Conservation (phyloP, 2,329 filamentous ascomycete genomes). For the Ascosphaera aggregata region DNA sequence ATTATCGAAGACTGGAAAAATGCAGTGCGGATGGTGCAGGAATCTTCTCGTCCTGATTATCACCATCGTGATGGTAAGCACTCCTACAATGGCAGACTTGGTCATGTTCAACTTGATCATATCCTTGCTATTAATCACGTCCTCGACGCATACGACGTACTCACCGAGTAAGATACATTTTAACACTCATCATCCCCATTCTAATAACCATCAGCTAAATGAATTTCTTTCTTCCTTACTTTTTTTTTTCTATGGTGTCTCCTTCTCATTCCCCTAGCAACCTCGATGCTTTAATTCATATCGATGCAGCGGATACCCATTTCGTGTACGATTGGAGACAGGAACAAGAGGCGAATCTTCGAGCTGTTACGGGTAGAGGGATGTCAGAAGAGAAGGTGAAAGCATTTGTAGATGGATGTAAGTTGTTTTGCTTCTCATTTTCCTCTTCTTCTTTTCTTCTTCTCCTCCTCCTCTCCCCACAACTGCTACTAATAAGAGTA, state of each 20-base stretch:
- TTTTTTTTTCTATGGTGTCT: conserved; percentile 1
- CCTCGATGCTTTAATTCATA: conserved; percentile 40
- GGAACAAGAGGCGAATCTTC: conserved; percentile 54
- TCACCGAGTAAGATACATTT: conserved; percentile 30
- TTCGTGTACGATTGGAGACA: conserved; percentile 71
- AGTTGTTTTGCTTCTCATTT: conserved; percentile 8
- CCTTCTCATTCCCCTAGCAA: conserved; percentile 13
- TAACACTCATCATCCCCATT: no score
- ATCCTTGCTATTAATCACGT: conserved; percentile 35
- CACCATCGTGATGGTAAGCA: conserved; percentile 5
- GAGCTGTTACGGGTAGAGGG: conserved; percentile 41
- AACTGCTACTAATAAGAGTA: conserved; percentile 1
- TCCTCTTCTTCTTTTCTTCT: not conserved
- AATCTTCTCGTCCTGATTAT: no score
- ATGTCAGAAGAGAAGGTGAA: conserved; percentile 67
- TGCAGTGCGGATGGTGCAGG: conserved; percentile 22
- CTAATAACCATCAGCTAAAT: no score
- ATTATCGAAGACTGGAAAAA: conserved; percentile 30
- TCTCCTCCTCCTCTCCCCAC: not conserved
- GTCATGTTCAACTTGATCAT: conserved; percentile 30
- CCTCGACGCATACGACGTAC: conserved; percentile 32
- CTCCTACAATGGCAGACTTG: conserved; percentile 28
- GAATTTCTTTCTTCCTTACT: no score
- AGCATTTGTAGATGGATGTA: conserved; percentile 47
- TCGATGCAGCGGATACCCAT: conserved; percentile 46